Base-by-base conservation (phyloP, 148 eudicot species). In the Polygonum aviculare region DNA sequence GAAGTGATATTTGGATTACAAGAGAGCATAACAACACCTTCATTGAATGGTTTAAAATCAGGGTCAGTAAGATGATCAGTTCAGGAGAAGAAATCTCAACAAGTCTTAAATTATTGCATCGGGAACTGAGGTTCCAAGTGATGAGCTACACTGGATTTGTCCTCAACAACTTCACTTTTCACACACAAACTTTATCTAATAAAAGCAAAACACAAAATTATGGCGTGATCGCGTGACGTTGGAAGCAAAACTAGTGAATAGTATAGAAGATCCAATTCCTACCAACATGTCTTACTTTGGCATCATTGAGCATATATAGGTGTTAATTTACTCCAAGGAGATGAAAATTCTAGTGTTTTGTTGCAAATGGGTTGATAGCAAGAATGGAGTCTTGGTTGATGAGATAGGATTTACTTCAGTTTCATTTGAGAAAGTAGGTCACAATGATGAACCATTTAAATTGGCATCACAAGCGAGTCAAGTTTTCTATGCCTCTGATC, bases 401-500 rank as follows among this genome's bases (percentile, higher is more conserved):
- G 31, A 26, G 31, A 26, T 26, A 26, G 31, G 31, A 26, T 26
- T 26, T 26, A 26, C 31, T 26, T 26, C 31, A 26, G 31, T 26
- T 26, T 26, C 31, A 26, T 26, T 26, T 0, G 31, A 26, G 76
- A 59, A 3, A 49, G 2, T 26, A 26, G 31, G 31, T 0, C 31
- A 26, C 31, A 26, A 26, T 0, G 31, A 26, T 26, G 31, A 26
- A 26, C 31, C 31, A 26, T 26, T 26, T 1, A 26, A 0, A 26
- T 26, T 26, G 31, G 31, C 31, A 26, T 26, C 31, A 26, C 31
- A 26, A 26, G 31, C 1, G 31, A 26, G 1, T 0, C 76, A 74
- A 74, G 36, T 74, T 2, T 74, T 74, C 15, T 74, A 74, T 74
- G 59, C 50, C 11, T 19, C 4, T 16, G 62, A 74, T 39, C 76